A percentile compares a stretch with the other conserved stretches of the same genome.
These are phyloP conservation scores for Echinochloa phyllopogon DNA, from an alignment of 176 grass and related monocot species.

Conservation along the genomic window DNA sequence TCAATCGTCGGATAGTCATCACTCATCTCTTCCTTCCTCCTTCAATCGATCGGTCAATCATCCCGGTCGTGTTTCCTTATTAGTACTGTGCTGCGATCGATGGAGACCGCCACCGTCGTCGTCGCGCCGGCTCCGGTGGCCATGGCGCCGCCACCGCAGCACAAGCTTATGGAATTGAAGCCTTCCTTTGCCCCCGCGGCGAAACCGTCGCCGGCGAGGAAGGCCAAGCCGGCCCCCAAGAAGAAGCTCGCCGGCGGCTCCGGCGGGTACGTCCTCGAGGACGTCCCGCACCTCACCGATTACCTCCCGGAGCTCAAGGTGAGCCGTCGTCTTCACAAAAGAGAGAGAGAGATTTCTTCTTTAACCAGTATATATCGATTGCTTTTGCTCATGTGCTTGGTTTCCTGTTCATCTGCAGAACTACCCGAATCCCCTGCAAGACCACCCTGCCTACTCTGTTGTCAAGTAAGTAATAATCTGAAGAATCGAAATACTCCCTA, in stretches of 20 bases:
- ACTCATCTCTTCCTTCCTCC: neutral
- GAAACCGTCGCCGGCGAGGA: conserved; percentile 15
- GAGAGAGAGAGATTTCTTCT: too few species aligned
- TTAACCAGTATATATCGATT: neutral
- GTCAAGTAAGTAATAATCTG: conserved; percentile 63
- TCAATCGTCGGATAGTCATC: neutral
- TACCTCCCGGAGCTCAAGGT: conserved; percentile 57
- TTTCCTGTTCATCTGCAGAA: conserved; percentile 35
- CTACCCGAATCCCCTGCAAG: conserved; percentile 83
- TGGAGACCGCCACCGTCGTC: conserved; percentile 30
- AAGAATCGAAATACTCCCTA: neutral
- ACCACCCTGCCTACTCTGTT: conserved; percentile 84
- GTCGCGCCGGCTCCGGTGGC: conserved; percentile 14
- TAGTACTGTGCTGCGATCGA: neutral
- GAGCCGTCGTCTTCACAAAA: neutral
- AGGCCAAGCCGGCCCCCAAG: conserved; percentile 21
- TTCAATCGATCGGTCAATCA: neutral
- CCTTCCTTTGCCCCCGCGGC: neutral
- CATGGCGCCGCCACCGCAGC: neutral
- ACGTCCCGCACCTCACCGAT: conserved; percentile 78
- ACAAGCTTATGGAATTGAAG: conserved; percentile 41
- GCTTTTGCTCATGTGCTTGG: neutral
- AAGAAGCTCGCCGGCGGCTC: conserved; percentile 58
- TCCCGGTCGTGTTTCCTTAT: neutral
- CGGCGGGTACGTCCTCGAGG: conserved; percentile 77